A percentile compares a stretch with the other conserved stretches of the same genome.
These are phyloP conservation scores for Fusarium sambucinum DNA, from an alignment of 2,329 filamentous ascomycete species.

Conservation along the genomic window DNA sequence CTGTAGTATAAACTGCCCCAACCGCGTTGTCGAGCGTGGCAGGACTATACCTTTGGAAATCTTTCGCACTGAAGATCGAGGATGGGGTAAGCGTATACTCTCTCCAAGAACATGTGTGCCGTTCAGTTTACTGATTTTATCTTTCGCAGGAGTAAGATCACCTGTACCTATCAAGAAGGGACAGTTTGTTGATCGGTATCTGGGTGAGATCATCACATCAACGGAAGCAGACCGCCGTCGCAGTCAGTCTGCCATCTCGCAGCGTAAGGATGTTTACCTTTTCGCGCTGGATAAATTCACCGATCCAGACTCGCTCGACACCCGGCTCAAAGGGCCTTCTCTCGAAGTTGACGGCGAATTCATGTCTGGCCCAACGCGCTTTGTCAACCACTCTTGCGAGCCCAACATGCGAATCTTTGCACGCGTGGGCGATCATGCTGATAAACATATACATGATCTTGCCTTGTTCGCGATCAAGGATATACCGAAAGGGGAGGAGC, in stretches of 20 bases:
- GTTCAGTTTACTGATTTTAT: neutral
- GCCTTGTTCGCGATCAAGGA: conserved; percentile 79
- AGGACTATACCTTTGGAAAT: conserved; percentile 79
- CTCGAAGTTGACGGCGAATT: conserved; percentile 79
- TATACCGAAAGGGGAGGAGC: conserved; percentile 73
- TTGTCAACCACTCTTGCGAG: conserved; percentile 86
- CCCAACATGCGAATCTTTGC: conserved; percentile 85
- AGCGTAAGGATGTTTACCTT: conserved; percentile 81
- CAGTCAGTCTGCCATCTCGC: conserved; percentile 63
- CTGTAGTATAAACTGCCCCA: conserved; percentile 75
- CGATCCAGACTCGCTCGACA: conserved; percentile 66
- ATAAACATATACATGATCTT: conserved; percentile 79
- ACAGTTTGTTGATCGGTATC: conserved; percentile 84
- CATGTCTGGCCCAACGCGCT: conserved; percentile 81
- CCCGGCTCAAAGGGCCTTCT: conserved; percentile 66
- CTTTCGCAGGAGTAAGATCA: conserved; percentile 69
- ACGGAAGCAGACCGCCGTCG: conserved; percentile 75
- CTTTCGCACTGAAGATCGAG: conserved; percentile 77
- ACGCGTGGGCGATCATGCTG: conserved; percentile 80
- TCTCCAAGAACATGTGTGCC: neutral
- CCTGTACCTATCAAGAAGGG: conserved; percentile 74
- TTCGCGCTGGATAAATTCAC: conserved; percentile 87
- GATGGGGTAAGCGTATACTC: conserved; percentile 73
- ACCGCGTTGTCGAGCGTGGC: conserved; percentile 81
- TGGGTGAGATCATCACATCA: conserved; percentile 76